A percentile compares a stretch with the other conserved stretches of the same genome.
Conservation (phyloP, 257 asterid species). For the Cynanchum wilfordii region DNA sequence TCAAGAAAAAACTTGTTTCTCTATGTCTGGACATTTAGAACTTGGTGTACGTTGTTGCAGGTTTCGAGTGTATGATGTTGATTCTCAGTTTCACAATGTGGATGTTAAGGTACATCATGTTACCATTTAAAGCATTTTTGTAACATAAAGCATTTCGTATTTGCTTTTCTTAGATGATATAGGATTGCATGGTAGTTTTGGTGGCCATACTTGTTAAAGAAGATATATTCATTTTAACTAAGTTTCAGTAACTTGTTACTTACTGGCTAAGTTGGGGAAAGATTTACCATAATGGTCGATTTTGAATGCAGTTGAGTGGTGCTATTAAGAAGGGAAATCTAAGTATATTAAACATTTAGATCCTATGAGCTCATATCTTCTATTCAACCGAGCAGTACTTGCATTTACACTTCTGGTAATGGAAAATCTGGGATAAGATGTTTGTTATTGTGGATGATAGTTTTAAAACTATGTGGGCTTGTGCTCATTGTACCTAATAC, state of each 20-base stretch:
- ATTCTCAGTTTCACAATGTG: conserved; percentile 67
- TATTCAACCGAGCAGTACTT: background rate
- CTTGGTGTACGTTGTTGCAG: conserved; percentile 40
- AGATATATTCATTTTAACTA: background rate
- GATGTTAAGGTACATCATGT: conserved; percentile 61
- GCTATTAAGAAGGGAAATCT: background rate
- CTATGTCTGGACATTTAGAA: conserved; percentile 23
- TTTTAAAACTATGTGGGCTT: background rate
- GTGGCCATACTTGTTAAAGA: background rate
- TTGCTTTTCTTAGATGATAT: background rate
- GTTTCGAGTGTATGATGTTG: conserved; percentile 86
- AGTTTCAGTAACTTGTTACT: background rate
- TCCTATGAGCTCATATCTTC: background rate
- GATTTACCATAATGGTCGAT: background rate
- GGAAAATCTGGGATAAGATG: background rate
- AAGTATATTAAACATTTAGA: background rate
- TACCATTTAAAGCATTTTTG: background rate
- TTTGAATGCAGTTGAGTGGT: background rate
- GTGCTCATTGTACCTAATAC: background rate
- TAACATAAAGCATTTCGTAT: background rate
- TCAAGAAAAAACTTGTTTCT: conserved; percentile 11
- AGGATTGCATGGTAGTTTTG: background rate
- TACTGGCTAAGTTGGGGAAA: background rate
- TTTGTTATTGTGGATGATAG: background rate
- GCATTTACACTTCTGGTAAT: background rate